A percentile compares a stretch with the other conserved stretches of the same genome.
These are phyloP conservation scores for Artemisia tridentata DNA, from an alignment of 129 eudicot species.

Conservation along the genomic window DNA sequence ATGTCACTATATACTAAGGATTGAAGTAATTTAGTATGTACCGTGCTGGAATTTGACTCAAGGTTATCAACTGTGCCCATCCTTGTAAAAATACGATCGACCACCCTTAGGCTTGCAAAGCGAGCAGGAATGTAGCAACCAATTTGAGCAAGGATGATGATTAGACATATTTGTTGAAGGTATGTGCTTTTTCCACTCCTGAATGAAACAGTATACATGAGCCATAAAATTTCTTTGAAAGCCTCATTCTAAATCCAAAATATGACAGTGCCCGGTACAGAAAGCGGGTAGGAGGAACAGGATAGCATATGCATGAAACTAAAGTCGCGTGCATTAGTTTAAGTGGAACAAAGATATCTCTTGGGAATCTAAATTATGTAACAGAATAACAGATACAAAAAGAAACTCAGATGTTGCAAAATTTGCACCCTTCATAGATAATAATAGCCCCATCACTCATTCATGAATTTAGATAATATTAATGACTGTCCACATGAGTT, in stretches of 20 bases:
- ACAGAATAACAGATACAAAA: not conserved
- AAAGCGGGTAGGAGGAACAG: slow-evolving; percentile 13
- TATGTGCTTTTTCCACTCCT: slow-evolving; percentile 99
- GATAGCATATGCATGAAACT: slow-evolving; percentile 7
- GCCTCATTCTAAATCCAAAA: slow-evolving; percentile 8
- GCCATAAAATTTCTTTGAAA: slow-evolving; percentile 15
- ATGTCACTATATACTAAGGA: slow-evolving; percentile 1
- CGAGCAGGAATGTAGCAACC: slow-evolving; percentile 99
- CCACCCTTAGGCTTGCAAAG: slow-evolving; percentile 81
- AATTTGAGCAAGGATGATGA: slow-evolving; percentile 94
- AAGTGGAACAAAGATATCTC: slow-evolving; percentile 11
- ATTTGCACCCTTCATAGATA: slow-evolving; percentile 1
- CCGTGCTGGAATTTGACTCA: slow-evolving; percentile 99
- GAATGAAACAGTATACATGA: slow-evolving; percentile 28
- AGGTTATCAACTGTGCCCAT: slow-evolving; percentile 95
- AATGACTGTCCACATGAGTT: not conserved
- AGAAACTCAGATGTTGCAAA: not conserved
- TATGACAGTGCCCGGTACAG: not conserved
- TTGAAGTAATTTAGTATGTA: slow-evolving; percentile 32
- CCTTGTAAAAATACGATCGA: slow-evolving; percentile 94
- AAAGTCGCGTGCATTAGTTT: not conserved
- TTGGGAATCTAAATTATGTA: slow-evolving; percentile 13
- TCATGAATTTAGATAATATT: not conserved
- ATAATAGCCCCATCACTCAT: not conserved
- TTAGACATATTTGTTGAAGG: slow-evolving; percentile 91